A percentile compares a stretch with the other conserved stretches of the same genome.
These are phyloP conservation scores for Boletus subcaerulescens DNA, from an alignment of 768 basidiomycete species.

Conservation along the genomic window DNA sequence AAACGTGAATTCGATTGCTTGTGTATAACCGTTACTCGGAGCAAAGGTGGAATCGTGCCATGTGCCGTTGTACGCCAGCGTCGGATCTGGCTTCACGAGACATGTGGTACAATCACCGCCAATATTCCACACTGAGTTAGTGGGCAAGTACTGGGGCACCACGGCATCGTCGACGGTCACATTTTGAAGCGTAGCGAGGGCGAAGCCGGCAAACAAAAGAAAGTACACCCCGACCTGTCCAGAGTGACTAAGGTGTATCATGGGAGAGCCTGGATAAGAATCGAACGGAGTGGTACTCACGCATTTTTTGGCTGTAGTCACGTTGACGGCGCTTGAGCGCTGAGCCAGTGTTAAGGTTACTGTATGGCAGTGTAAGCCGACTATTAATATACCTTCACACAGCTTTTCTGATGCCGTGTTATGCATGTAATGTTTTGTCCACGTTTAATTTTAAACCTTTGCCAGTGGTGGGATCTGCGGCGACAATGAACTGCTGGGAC, in stretches of 20 bases:
- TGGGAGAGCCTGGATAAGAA: neutral
- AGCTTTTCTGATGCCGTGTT: no score
- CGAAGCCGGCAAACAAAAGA: neutral
- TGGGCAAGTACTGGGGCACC: slow-evolving; percentile 9
- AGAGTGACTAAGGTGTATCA: neutral
- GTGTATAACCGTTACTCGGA: neutral
- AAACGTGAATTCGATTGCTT: slow-evolving; percentile 7
- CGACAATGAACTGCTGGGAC: no score
- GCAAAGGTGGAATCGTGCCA: slow-evolving; percentile 15
- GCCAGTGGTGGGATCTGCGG: no score
- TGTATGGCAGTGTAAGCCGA: no score
- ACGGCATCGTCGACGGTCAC: slow-evolving; percentile 16
- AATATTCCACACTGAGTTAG: neutral
- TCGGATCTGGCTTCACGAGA: neutral
- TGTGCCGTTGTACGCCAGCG: slow-evolving; percentile 8
- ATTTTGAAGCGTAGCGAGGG: slow-evolving; percentile 8
- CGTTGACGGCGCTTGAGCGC: no score
- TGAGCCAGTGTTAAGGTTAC: no score
- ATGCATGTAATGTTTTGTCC: no score
- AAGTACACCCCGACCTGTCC: neutral
- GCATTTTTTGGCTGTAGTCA: no score
- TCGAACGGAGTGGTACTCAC: no score
- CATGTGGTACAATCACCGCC: slow-evolving; percentile 7
- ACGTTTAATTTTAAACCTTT: no score
- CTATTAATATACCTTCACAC: no score